Conservation (phyloP, 129 eudicot species). For the Ambrosia artemisiifolia region DNA sequence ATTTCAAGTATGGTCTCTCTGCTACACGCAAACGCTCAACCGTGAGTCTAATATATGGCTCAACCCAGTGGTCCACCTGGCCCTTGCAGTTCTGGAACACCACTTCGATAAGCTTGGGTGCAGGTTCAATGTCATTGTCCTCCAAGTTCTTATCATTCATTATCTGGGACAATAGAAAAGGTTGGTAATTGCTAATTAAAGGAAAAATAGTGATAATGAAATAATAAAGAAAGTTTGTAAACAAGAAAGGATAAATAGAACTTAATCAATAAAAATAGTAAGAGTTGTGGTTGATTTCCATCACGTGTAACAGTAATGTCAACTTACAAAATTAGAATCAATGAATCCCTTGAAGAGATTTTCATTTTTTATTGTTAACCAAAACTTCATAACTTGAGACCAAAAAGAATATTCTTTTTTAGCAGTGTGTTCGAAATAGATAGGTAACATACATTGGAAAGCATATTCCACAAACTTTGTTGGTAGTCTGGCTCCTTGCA, state of each 20-base stretch:
- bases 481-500: slow-evolving; percentile 92
- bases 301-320: neutral
- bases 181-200: neutral
- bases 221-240: neutral
- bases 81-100: slow-evolving; percentile 77
- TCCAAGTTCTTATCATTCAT: slow-evolving; percentile 76
- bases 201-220: neutral
- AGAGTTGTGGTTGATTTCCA: neutral
- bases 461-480: slow-evolving; percentile 83
- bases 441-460: slow-evolving; percentile 56
- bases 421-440: neutral
- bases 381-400: neutral
- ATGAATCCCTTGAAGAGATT: neutral
- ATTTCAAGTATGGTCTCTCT: slow-evolving; percentile 60
- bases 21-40: slow-evolving; percentile 72
- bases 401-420: neutral
- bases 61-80: slow-evolving; percentile 91
- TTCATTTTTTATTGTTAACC: neutral
- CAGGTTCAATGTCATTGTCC: slow-evolving; percentile 87
- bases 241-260: neutral
- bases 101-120: slow-evolving; percentile 89
- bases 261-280: neutral
- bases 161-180: slow-evolving; percentile 36
- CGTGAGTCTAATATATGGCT: slow-evolving; percentile 67
- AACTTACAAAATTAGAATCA: neutral